A percentile compares a stretch with the other conserved stretches of the same genome.
phyloP scores from a whole-genome alignment of 202 grass and related monocot genomes.

The Hordeum pubiflorum region DNA sequence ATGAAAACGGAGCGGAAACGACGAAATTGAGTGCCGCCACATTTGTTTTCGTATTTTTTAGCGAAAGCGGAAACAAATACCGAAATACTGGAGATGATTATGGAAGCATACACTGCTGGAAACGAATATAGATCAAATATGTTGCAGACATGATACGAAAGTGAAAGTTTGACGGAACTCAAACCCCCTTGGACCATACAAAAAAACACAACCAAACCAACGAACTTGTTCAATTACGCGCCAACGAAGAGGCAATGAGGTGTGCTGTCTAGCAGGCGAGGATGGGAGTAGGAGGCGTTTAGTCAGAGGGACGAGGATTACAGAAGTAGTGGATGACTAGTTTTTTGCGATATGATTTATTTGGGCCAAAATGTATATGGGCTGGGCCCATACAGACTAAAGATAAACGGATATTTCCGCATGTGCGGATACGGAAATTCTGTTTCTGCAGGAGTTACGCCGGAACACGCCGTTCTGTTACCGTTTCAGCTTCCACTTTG shows the following conservation, averaged over 20 bases:
- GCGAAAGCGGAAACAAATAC: not conserved
- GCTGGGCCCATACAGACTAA: not conserved
- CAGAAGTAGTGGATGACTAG: not conserved
- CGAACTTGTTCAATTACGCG: not conserved
- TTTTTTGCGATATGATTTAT: not conserved
- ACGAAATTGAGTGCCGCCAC: not conserved
- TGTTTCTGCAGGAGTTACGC: not conserved
- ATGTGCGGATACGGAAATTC: not conserved
- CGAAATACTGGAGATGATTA: not conserved
- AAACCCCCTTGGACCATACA: not conserved
- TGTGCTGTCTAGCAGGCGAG: not conserved
- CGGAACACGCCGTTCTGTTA: not conserved
- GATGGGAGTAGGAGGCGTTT: not conserved
- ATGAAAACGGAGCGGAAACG: not conserved
- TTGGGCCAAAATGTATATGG: not conserved
- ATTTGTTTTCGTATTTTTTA: not conserved
- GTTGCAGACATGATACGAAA: not conserved
- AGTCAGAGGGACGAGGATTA: not conserved
- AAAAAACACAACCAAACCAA: not conserved
- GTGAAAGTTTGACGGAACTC: not conserved
- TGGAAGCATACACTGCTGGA: not conserved
- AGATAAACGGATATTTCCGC: not conserved
- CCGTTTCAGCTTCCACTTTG: not conserved
- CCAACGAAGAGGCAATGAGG: not conserved
- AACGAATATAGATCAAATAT: not conserved